A percentile compares a stretch with the other conserved stretches of the same genome.
phyloP scores from a whole-genome alignment of 495 filamentous ascomycete genomes.

The Xylaria grammica region DNA sequence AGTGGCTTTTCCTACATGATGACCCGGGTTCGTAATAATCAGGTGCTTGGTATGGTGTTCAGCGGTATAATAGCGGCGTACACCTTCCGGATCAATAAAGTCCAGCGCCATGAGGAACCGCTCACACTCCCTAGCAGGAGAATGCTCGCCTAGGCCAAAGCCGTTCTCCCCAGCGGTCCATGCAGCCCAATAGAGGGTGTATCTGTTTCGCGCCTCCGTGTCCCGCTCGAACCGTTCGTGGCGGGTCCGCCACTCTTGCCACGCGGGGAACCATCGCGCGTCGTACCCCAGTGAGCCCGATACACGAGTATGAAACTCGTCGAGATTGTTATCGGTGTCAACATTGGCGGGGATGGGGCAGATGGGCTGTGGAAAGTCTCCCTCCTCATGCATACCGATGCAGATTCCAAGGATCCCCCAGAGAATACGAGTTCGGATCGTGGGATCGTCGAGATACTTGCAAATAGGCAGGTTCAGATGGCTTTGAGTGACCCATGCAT shows the following conservation, averaged over 20 bases:
- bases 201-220: too few relatives aligned
- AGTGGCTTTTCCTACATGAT: too few relatives aligned
- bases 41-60: too few relatives aligned
- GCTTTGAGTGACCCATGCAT: background rate
- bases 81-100: background rate
- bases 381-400: background rate
- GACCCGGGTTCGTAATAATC: too few relatives aligned
- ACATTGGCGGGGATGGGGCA: background rate
- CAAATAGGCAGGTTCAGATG: background rate
- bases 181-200: background rate
- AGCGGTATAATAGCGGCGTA: too few relatives aligned
- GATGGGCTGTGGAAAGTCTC: background rate
- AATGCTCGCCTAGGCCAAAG: constrained; percentile 39
- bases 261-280: background rate
- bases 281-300: background rate
- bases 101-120: constrained; percentile 7
- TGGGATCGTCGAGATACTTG: background rate
- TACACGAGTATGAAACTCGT: too few relatives aligned
- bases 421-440: background rate
- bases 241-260: background rate
- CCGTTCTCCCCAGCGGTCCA: background rate
- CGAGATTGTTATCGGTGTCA: too few relatives aligned
- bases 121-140: constrained; percentile 39
- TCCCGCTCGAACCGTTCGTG: background rate
- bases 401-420: constrained; percentile 3